These are phyloP conservation scores for Saturnispora sanitii DNA, from an alignment of 805 yeast genomes.

Conservation along the genomic window DNA sequence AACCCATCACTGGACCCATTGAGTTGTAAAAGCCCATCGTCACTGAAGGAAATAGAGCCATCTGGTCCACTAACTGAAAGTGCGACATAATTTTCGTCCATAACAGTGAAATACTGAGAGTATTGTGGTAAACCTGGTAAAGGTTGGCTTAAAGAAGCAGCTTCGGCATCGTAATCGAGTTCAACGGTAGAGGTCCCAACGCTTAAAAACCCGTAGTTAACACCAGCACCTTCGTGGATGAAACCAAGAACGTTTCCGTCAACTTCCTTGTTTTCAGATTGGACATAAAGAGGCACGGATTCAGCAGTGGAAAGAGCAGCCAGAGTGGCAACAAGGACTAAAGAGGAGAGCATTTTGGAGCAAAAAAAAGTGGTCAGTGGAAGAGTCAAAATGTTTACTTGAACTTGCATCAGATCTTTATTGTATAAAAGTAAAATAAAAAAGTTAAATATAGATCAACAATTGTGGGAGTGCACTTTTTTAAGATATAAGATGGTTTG, in stretches of 20 bases:
- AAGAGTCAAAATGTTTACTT: too few relatives aligned
- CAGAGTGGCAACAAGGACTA: neutral
- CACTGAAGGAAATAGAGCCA: conserved; percentile 13
- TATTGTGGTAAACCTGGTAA: neutral
- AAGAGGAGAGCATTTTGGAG: neutral
- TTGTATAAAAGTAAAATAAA: too few relatives aligned
- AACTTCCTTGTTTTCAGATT: conserved; percentile 20
- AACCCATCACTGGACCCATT: conserved; percentile 26
- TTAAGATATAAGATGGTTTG: too few relatives aligned
- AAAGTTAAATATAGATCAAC: too few relatives aligned
- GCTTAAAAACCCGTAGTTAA: conserved; percentile 29
- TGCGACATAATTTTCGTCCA: conserved; percentile 1
- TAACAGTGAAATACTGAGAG: conserved; percentile 1
- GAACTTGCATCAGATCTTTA: too few relatives aligned
- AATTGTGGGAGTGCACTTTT: too few relatives aligned
- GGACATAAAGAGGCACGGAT: conserved; percentile 16
- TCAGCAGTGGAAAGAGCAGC: conserved; percentile 8
- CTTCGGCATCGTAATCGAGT: conserved; percentile 16
- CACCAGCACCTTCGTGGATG: conserved; percentile 39
- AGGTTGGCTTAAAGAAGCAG: conserved; percentile 8
- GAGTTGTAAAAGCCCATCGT: conserved; percentile 20
- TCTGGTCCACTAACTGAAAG: conserved; percentile 7
- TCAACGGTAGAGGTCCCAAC: conserved; percentile 1
- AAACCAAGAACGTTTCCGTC: conserved; percentile 22
- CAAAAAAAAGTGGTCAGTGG: neutral